These are phyloP conservation scores for Pinguiococcus pyrenoidosus DNA, from an alignment of 108 stramenopile genomes.

Conservation along the genomic window DNA sequence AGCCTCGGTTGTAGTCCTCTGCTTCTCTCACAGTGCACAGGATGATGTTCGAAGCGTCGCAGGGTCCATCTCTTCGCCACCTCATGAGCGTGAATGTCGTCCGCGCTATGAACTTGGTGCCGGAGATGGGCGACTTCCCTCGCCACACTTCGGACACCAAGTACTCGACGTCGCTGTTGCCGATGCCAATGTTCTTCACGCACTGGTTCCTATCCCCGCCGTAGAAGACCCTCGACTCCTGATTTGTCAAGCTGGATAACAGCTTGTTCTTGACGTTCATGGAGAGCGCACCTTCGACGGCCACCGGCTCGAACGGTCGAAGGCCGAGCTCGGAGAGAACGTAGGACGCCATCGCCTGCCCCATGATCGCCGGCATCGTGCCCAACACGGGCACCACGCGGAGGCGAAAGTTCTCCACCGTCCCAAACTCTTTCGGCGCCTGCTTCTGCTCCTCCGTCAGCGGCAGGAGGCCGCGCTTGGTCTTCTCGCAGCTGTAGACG, in stretches of 20 bases:
- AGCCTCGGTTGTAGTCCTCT: too few species aligned
- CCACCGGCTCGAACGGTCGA: conserved; percentile 49
- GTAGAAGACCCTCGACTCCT: too few species aligned
- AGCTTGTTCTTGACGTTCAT: background rate
- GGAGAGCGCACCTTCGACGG: background rate
- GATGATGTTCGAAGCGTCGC: too few species aligned
- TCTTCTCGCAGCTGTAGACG: conserved; percentile 72
- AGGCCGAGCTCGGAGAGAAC: conserved; percentile 69
- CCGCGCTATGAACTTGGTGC: too few species aligned
- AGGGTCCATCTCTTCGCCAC: too few species aligned
- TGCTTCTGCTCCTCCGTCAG: conserved; percentile 72
- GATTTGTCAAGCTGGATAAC: too few species aligned
- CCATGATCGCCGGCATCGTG: conserved; percentile 87
- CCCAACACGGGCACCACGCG: conserved; percentile 86
- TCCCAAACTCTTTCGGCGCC: conserved; percentile 55
- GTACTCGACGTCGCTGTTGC: background rate
- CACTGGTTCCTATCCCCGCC: too few species aligned
- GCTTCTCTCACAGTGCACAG: too few species aligned
- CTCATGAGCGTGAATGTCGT: too few species aligned
- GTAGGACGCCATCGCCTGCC: conserved; percentile 67
- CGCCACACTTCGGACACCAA: background rate
- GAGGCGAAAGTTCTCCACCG: conserved; percentile 69
- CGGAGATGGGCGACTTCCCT: too few species aligned
- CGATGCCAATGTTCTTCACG: too few species aligned
- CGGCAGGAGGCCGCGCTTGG: conserved; percentile 60